Percentiles rank a stretch among this genome's conserved stretches.
These are phyloP conservation scores for Ceratocystis eucalypticola DNA, from an alignment of 2,329 filamentous ascomycete genomes.

Conservation along the genomic window DNA sequence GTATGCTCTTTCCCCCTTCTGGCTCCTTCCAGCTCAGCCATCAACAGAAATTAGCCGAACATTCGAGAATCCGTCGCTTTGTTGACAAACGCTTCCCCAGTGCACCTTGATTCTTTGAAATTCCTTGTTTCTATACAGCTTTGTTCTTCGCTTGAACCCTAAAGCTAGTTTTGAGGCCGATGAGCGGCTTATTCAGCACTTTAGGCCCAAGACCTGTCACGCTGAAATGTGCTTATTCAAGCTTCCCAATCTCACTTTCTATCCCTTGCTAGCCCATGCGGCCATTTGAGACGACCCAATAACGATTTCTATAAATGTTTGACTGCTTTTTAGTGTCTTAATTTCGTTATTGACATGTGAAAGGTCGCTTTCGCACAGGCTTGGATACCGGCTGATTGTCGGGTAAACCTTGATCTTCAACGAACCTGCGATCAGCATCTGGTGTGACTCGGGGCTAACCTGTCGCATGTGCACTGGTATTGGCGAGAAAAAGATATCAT, in stretches of 20 bases:
- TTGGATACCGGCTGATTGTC: background rate
- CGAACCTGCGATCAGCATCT: background rate
- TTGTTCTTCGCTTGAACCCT: background rate
- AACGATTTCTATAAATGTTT: background rate
- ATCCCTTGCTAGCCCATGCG: background rate
- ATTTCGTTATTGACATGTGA: background rate
- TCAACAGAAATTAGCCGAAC: constrained; percentile 6
- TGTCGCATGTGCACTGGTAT: background rate
- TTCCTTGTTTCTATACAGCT: background rate
- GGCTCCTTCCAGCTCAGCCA: background rate
- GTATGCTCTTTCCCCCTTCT: background rate
- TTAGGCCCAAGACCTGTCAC: no score
- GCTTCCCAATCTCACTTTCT: no score
- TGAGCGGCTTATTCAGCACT: background rate
- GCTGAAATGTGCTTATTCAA: no score
- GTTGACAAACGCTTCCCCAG: background rate
- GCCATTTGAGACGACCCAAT: background rate
- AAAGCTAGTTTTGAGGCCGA: background rate
- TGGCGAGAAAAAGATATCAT: background rate
- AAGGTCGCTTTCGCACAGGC: background rate
- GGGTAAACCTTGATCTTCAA: background rate
- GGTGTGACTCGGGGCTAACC: background rate
- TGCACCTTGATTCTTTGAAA: constrained; percentile 7
- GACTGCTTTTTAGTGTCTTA: background rate
- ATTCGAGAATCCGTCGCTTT: constrained; percentile 15